Base-by-base conservation (phyloP, 2,329 filamentous ascomycete species). In the Fonsecaea erecta region DNA sequence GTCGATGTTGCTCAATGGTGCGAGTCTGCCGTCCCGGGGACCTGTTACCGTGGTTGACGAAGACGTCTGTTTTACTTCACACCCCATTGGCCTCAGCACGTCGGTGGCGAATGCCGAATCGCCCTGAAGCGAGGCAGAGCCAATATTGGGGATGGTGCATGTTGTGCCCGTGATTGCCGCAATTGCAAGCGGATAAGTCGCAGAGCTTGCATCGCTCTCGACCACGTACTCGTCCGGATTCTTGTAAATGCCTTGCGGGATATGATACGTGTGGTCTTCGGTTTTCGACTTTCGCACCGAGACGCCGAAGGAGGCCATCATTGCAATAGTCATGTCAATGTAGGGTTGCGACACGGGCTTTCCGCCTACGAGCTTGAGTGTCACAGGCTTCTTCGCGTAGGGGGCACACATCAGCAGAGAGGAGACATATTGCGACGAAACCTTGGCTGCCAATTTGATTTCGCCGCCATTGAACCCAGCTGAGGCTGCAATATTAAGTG, bases 361-460 rank as follows among this genome's bases (percentile, higher is more conserved):
- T 62, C 93, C 95, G n/a, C 95, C 95, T 12, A 98, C 90, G 43
- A 99, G 84, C 46, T 89, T 90, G 70, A 99, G 81, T 0, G 92
- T 97, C 40, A 99, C 93, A 0, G 94, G 91, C 68, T 93, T 88
- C 79, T 97, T 97, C 52, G 95, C 95, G 74, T 98, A 99, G 0
- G 95, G 95, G 0, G 95, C 95, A 65, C 93, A 96, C 92, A 99
- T 96, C 58, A 99, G 83, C 69, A 99, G 88, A 1, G 94, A 97
- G 0, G 95, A 98, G 40, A 99, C 95, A 75, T 98, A 99, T 79
- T 99, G 95, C n/a, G 95, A 98, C 8, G 95, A 99, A 16, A 98
- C 90, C 48, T 95, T 98, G 0, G 95, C 95, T 11, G 93, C 92
- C 63, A 99, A 84, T 75, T 96, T 91, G 72, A 99, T 97, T 30